Conservation (phyloP, 2,329 filamentous ascomycete species). For the Plectosphaerella sp. region DNA sequence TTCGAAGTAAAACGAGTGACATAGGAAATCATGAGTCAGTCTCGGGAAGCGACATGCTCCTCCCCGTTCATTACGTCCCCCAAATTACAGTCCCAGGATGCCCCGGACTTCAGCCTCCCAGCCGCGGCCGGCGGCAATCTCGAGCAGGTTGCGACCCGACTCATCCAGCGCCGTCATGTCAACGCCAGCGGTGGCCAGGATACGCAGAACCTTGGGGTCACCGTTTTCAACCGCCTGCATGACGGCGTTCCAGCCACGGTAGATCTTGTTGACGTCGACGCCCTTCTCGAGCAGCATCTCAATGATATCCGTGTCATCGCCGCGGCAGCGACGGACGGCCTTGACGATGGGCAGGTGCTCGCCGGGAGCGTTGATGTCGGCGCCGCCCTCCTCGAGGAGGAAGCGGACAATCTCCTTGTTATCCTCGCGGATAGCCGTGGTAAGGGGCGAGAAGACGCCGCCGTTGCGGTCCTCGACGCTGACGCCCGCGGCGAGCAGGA, state of each 20-base stretch:
- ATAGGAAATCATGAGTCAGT: too few species aligned
- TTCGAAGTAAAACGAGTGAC: too few species aligned
- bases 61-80: too few species aligned
- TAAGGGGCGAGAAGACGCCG: constrained; percentile 67
- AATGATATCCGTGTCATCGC: constrained; percentile 54
- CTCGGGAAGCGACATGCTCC: too few species aligned
- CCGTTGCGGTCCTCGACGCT: constrained; percentile 69
- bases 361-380: constrained; percentile 62
- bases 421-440: constrained; percentile 61
- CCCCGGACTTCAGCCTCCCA: constrained; percentile 54
- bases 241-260: constrained; percentile 61
- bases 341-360: constrained; percentile 71
- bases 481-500: constrained; percentile 60
- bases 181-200: constrained; percentile 46
- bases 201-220: constrained; percentile 46
- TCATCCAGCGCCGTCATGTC: constrained; percentile 51
- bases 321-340: constrained; percentile 55
- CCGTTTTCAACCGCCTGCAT: constrained; percentile 64
- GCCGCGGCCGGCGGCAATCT: constrained; percentile 53
- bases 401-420: constrained; percentile 56
- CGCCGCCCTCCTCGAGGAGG: constrained; percentile 56
- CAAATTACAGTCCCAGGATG: constrained; percentile 19
- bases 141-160: constrained; percentile 45
- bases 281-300: constrained; percentile 59
- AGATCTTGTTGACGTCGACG: constrained; percentile 64